These are phyloP conservation scores for Blastocystis sp. DNA, from an alignment of 352 stramenopile genomes.

Conservation along the genomic window DNA sequence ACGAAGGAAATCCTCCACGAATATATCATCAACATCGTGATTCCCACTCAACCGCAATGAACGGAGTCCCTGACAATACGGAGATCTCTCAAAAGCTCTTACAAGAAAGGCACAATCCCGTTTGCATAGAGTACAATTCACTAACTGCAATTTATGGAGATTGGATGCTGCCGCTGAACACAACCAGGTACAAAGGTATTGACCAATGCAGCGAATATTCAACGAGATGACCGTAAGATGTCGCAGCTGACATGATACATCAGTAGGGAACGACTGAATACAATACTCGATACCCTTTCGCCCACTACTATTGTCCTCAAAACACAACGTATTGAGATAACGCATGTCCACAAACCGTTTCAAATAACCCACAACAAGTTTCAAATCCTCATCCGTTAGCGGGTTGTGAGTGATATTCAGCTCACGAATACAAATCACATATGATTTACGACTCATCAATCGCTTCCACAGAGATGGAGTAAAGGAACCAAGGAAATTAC, in stretches of 20 bases:
- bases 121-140: conserved; percentile 17
- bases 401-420: neutral
- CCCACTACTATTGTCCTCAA: neutral
- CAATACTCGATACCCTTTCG: neutral
- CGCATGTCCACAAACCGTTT: neutral
- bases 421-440: neutral
- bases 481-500: neutral
- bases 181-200: neutral
- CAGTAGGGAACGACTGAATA: neutral
- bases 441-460: neutral
- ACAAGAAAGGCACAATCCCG: neutral
- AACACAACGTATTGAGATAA: neutral
- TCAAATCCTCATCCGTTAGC: neutral
- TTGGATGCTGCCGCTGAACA: neutral
- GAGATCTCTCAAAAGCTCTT: neutral
- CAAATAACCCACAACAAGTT: neutral
- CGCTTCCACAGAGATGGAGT: neutral
- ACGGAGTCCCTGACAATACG: neutral
- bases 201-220: neutral
- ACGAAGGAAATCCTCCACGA: neutral
- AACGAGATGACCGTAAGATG: neutral
- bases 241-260: neutral
- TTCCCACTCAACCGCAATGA: conserved; percentile 18
- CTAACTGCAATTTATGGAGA: neutral
- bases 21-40: conserved; percentile 7